Conservation (phyloP, 371 early-diverging fungal species). For the Lichtheimia corymbifera region DNA sequence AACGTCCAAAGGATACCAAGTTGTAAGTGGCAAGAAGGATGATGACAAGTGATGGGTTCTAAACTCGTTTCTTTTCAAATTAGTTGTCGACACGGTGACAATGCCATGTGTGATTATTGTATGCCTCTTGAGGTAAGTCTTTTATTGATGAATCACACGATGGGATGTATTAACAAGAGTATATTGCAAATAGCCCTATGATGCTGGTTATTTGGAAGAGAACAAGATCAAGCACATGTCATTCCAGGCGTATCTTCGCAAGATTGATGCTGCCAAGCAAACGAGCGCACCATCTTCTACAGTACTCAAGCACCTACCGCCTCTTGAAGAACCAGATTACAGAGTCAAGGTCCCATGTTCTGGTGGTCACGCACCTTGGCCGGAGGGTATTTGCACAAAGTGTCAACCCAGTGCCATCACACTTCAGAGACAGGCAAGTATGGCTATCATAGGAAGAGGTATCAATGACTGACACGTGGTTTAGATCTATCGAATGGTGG, state of each 20-base stretch:
- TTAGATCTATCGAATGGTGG: slow-evolving; percentile 95
- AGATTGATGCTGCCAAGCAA: slow-evolving; percentile 65
- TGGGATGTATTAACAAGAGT: not conserved
- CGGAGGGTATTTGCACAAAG: slow-evolving; percentile 94
- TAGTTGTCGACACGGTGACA: slow-evolving; percentile 88
- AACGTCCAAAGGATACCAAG: slow-evolving; percentile 73
- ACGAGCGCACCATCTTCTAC: slow-evolving; percentile 53
- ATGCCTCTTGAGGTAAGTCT: slow-evolving; percentile 81
- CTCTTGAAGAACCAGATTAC: slow-evolving; percentile 84
- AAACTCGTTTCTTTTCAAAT: not conserved
- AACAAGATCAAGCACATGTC: slow-evolving; percentile 97
- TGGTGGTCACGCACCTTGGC: slow-evolving; percentile 89
- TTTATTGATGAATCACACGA: slow-evolving; percentile 3
- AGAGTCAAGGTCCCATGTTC: slow-evolving; percentile 81
- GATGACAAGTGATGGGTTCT: not conserved
- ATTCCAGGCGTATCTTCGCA: slow-evolving; percentile 90
- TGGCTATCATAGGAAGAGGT: not conserved
- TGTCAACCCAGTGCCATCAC: slow-evolving; percentile 96
- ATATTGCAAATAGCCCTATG: slow-evolving; percentile 71
- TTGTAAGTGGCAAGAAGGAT: slow-evolving; percentile 61
- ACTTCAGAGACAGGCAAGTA: slow-evolving; percentile 79
- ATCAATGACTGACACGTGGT: not conserved
- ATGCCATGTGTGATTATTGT: slow-evolving; percentile 98
- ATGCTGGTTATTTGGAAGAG: slow-evolving; percentile 79
- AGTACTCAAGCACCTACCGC: slow-evolving; percentile 61